Conservation (phyloP, 2,329 filamentous ascomycete species). For the Ampelomyces quisqualis region DNA sequence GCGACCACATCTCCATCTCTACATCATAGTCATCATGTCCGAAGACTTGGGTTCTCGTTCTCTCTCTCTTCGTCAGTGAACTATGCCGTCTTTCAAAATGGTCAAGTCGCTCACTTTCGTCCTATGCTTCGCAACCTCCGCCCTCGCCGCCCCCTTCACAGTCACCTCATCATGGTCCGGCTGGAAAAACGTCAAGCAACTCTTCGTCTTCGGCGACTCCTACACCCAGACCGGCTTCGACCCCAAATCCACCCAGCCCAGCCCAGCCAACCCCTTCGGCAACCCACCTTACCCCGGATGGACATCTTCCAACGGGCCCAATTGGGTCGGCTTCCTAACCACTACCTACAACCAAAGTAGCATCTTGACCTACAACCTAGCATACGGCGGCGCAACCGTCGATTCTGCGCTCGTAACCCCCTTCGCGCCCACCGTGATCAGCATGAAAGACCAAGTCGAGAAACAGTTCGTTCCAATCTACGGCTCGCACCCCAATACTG, state of each 20-base stretch:
- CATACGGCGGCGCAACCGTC: slow-evolving; percentile 51
- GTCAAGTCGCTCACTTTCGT: slow-evolving; percentile 25
- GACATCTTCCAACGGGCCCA: slow-evolving; percentile 51
- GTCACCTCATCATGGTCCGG: slow-evolving; percentile 29
- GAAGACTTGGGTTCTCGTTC: background rate
- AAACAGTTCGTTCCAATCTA: slow-evolving; percentile 48
- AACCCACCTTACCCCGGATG: slow-evolving; percentile 58
- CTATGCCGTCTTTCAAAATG: slow-evolving; percentile 10
- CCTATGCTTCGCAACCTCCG: slow-evolving; percentile 22
- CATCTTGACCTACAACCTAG: slow-evolving; percentile 55
- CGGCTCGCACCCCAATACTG: slow-evolving; percentile 33
- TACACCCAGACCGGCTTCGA: slow-evolving; percentile 63
- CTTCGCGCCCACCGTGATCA: slow-evolving; percentile 52
- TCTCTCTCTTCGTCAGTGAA: background rate
- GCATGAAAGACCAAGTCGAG: slow-evolving; percentile 55
- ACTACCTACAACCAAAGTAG: slow-evolving; percentile 44
- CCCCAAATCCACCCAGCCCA: slow-evolving; percentile 54
- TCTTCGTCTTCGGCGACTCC: slow-evolving; percentile 55
- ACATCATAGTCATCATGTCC: too few species aligned
- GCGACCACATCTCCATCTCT: too few species aligned
- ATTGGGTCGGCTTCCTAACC: slow-evolving; percentile 55
- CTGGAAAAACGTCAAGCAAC: slow-evolving; percentile 37
- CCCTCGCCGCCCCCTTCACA: slow-evolving; percentile 22
- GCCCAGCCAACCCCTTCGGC: slow-evolving; percentile 57
- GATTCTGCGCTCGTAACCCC: slow-evolving; percentile 50